phyloP scores from a whole-genome alignment of 2,329 filamentous ascomycete genomes.

The Fusarium burgessii region DNA sequence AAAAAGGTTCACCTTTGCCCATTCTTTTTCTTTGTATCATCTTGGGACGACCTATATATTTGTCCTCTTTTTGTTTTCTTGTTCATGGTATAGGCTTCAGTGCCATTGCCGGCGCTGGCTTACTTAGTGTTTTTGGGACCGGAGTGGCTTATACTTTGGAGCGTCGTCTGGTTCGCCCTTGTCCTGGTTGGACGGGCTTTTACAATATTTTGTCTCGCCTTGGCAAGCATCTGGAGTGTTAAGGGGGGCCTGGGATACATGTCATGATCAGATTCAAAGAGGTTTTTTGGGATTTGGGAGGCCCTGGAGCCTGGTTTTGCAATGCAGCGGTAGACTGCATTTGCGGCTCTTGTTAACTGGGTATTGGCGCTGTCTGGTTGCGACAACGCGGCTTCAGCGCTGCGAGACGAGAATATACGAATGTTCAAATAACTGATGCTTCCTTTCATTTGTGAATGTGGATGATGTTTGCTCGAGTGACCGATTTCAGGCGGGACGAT shows the following conservation, averaged over 20 bases:
- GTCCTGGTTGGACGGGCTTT: constrained; percentile 42
- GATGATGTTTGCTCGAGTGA: background rate
- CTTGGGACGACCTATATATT: constrained; percentile 48
- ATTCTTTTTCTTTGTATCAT: constrained; percentile 49
- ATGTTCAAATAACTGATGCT: constrained; percentile 42
- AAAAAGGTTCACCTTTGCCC: constrained; percentile 42
- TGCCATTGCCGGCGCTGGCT: constrained; percentile 31
- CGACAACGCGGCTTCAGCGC: constrained; percentile 48
- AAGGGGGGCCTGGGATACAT: constrained; percentile 44
- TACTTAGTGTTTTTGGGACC: constrained; percentile 34
- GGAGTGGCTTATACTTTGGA: constrained; percentile 41
- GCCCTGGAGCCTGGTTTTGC: constrained; percentile 54
- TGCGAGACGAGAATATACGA: constrained; percentile 56
- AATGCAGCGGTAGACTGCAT: constrained; percentile 48
- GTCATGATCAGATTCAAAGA: constrained; percentile 51
- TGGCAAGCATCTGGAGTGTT: constrained; percentile 50
- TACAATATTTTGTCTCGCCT: constrained; percentile 42
- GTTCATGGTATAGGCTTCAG: constrained; percentile 30
- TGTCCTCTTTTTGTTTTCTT: constrained; percentile 46
- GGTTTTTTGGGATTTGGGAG: constrained; percentile 49
- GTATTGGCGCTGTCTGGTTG: constrained; percentile 51
- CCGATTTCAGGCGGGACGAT: background rate
- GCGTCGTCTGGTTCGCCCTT: constrained; percentile 48
- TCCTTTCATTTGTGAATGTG: background rate
- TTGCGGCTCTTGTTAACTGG: constrained; percentile 51